Base-by-base conservation (phyloP, 2,329 filamentous ascomycete species). In the Hypoxylon sp. region DNA sequence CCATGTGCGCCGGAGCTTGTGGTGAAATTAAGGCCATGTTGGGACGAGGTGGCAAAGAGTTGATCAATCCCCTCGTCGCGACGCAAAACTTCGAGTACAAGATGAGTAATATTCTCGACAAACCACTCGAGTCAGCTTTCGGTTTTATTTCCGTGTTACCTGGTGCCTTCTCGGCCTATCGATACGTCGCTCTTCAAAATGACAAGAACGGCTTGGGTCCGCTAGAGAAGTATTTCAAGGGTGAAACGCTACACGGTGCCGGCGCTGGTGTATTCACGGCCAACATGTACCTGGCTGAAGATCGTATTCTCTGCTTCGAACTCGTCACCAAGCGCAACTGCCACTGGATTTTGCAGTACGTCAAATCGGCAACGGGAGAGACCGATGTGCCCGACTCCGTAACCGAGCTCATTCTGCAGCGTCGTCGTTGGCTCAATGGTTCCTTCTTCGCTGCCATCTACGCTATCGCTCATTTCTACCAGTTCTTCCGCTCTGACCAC, bases 11-110 rank as follows among this genome's bases (percentile, higher is more conserved):
- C 62, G 94, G 94, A 63, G 93, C 94, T 64, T 99, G 94, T 72
- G 94, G 94, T 61, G 94, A 99, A 71, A 99, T 99, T 72, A 96
- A 93, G 69, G 94, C 94, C 0, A 96, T 96, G 74, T 96, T 97
- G 71, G 94, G 94, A 5, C 90, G 87, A 61, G 86, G 82, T 16
- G 92, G 91, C 67, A 77, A 85, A 4, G 91, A 93, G 57, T 79
- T 99, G 11, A 77, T 99, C 34, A 99, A 99, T 65, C 94, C 94
- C 0, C 79, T 99, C 4, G 93, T 99, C 11, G 94, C 94, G 0
- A 96, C 91, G 34, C 94, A 99, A 66, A 99, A 99, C 70, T 99
- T 99, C 62, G 94, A 99, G 76, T 99, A 99, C 78, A 99, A 99
- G 73, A 97, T 99, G 91, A 96, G 91, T 29, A 99, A 99, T 65